phyloP scores from a whole-genome alignment of 306 rosid species.

The Myrica gale region DNA sequence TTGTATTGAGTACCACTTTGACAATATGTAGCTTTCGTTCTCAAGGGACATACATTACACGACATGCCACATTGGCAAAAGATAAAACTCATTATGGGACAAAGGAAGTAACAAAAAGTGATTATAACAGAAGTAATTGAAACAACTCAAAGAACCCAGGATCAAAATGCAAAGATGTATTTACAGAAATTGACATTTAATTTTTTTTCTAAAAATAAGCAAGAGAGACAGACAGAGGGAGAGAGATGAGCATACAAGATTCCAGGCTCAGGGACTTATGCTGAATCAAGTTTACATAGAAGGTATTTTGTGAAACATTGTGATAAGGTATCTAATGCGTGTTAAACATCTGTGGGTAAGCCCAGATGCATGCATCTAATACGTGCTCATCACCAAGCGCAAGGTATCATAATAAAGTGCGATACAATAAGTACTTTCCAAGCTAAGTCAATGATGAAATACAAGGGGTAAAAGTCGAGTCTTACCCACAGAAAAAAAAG shows the following conservation, averaged over 20 bases:
- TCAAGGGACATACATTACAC: neutral
- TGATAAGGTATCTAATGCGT: neutral
- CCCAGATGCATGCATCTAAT: conserved; percentile 2
- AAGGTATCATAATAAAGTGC: neutral
- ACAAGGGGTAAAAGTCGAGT: neutral
- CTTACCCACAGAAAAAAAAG: neutral
- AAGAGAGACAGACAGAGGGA: too few relatives aligned
- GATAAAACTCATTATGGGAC: neutral
- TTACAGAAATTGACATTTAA: neutral
- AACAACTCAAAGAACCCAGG: neutral
- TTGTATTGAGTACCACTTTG: neutral
- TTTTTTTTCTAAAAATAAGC: neutral
- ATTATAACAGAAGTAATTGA: neutral
- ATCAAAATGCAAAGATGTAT: too few relatives aligned
- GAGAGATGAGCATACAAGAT: conserved; percentile 3
- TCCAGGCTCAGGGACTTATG: neutral
- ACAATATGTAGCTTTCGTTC: too few relatives aligned
- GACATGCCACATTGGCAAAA: neutral
- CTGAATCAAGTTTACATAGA: neutral
- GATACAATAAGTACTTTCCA: neutral
- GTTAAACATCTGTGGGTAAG: too few relatives aligned
- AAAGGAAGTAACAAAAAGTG: neutral
- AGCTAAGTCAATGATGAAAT: conserved; percentile 4
- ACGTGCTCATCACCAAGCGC: neutral
- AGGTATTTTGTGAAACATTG: neutral